Percentiles rank a stretch among this genome's conserved stretches.
Conservation (phyloP, 805 yeast species). For the Saturnispora serradocipensis region DNA sequence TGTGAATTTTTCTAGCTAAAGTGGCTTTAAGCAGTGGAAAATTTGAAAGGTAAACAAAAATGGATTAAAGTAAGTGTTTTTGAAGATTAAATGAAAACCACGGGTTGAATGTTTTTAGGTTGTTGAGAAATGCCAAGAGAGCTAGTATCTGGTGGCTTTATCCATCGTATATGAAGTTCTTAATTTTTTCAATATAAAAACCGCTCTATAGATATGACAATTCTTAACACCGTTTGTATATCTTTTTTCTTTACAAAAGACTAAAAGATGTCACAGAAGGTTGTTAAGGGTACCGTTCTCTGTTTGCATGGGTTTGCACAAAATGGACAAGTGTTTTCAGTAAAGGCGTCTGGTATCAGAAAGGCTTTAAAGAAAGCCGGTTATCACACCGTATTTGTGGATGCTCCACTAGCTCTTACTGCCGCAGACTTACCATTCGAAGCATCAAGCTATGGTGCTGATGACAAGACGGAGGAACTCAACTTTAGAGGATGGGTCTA, state of each 20-base stretch:
- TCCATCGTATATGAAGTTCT: not conserved
- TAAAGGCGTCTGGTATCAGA: slow-evolving; percentile 82
- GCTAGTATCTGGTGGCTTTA: not conserved
- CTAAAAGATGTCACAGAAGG: slow-evolving; percentile 17
- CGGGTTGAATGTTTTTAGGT: not conserved
- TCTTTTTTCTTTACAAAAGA: not conserved
- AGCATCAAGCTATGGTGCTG: slow-evolving; percentile 35
- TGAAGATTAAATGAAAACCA: no score
- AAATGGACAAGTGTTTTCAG: slow-evolving; percentile 73
- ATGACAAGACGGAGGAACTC: slow-evolving; percentile 30
- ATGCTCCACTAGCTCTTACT: slow-evolving; percentile 63
- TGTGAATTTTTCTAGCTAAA: not conserved
- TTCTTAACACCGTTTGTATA: slow-evolving; percentile 4
- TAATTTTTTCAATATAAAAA: not conserved
- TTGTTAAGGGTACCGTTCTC: slow-evolving; percentile 42
- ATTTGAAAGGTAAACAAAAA: not conserved
- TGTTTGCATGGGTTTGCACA: slow-evolving; percentile 91
- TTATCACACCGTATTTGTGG: slow-evolving; percentile 64
- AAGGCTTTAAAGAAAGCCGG: slow-evolving; percentile 58
- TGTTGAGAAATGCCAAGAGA: not conserved
- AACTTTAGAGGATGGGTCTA: slow-evolving; percentile 66
- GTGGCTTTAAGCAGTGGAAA: not conserved
- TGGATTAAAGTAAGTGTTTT: not conserved
- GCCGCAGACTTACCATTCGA: slow-evolving; percentile 70
- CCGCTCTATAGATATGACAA: not conserved